Percentiles rank a stretch among this genome's conserved stretches.
These are phyloP conservation scores for Mikania micrantha DNA, from an alignment of 129 eudicot species.

Conservation along the genomic window DNA sequence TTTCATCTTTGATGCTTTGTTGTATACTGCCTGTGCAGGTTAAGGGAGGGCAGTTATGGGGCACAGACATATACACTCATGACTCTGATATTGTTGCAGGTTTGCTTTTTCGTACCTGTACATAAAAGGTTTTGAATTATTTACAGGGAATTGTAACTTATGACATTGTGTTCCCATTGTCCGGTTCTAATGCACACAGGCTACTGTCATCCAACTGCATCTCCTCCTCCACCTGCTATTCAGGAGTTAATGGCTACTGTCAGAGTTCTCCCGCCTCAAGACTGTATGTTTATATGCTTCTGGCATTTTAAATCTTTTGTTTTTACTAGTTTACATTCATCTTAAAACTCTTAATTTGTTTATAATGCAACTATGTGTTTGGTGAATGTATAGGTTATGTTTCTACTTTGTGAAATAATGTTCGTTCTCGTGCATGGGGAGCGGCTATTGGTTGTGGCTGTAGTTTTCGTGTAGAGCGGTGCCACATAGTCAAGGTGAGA, in stretches of 20 bases:
- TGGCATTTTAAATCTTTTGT: neutral
- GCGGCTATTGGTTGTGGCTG: slow-evolving; percentile 97
- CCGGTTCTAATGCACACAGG: slow-evolving; percentile 98
- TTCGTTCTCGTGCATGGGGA: slow-evolving; percentile 99
- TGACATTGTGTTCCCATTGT: neutral
- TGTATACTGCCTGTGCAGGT: slow-evolving; percentile 53
- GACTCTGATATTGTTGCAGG: slow-evolving; percentile 99
- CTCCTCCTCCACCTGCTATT: slow-evolving; percentile 86
- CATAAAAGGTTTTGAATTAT: neutral
- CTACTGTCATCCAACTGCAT: slow-evolving; percentile 90
- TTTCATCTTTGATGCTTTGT: neutral
- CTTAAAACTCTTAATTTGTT: neutral
- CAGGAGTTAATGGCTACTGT: slow-evolving; percentile 84
- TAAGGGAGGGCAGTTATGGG: slow-evolving; percentile 97
- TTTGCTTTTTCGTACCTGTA: slow-evolving; percentile 19
- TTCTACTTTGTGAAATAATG: slow-evolving; percentile 89
- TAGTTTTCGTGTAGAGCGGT: slow-evolving; percentile 84
- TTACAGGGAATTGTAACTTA: slow-evolving; percentile 1
- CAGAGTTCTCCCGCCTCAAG: slow-evolving; percentile 86
- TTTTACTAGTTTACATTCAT: neutral
- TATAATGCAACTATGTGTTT: neutral
- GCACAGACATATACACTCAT: slow-evolving; percentile 93
- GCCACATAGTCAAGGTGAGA: slow-evolving; percentile 77
- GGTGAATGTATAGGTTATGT: slow-evolving; percentile 52
- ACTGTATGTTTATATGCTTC: slow-evolving; percentile 45